Base-by-base conservation (phyloP, 345 rosid genomes). In the Camelina neglecta region DNA sequence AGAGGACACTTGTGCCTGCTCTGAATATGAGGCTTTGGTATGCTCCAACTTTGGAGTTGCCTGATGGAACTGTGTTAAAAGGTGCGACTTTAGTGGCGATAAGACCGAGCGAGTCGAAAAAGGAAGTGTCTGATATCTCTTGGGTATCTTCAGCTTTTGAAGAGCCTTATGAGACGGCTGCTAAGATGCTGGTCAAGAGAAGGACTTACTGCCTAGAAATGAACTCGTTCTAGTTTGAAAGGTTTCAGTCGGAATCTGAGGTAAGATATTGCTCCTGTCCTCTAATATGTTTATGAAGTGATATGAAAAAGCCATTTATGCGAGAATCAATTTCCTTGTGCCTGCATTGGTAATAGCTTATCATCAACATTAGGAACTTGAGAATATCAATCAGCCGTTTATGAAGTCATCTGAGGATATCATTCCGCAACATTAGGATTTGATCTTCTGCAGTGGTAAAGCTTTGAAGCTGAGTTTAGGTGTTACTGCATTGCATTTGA, bases 71-170 rank as follows among this genome's bases (percentile, higher is more conserved):
- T 77, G 92, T 93, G 62, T 71, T 96, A 60, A 82, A 86, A 64
- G 99, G 99, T 58, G 98, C 98, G 15, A 89, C 99, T 35, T 76
- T 96, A 79, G 98, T 96, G 35, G 99, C 99, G 1, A 93, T 96
- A 51, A 84, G 92, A 75, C 99, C 98, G 2, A 93, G 92, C 5
- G 99, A 89, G 45, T 62, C 79, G 7, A 92, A 86, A 75, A 87
- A 84, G 78, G 97, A 93, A 44, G 86, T 85, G 2, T 80, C 85
- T 4, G 97, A 93, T 83, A 80, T 82, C 11, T 86, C 85, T 64
- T 93, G 97, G 96, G 83, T 96, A 26, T 86, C 93, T 5, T 73
- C 90, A 3, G 97, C 95, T 1, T 93, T 96, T 18, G 90, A 91
- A 42, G 99, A 88, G 82, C 94, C 97, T 9, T 93, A 88, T 71